Evolutionary conservation across 257 asterid species (phyloP), one percentile per base, ranked within the genome.

Genomic region (Nemophila menziesii): DNA sequence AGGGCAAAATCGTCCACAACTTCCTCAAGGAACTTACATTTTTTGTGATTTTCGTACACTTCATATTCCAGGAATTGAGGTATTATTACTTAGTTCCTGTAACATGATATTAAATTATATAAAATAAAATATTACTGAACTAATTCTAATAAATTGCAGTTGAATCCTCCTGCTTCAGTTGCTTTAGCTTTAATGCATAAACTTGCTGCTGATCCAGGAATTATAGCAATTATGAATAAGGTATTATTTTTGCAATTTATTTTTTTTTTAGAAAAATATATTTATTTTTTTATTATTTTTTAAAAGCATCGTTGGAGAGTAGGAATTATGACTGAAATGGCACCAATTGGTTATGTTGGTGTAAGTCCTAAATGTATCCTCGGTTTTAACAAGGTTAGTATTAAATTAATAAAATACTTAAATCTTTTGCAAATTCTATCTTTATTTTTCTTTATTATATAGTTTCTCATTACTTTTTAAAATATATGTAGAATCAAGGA

Each of bases 151-250:
- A 48, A 37, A 41, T 46, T 59, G 56, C 82, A 89, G 98, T 68
- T 89, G 70, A 63, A 64, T 38, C 95, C 98, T 67, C 90, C 98
- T 51, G 70, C 90, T 44, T 72, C 79, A 2, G 73, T 72, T 67
- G 94, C 98, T 46, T 60, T 89, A 57, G 78, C 66, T 43, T 63
- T 80, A 72, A 69, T 89, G 75, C 98, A 84, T 63, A 89, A 57
- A 71, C 93, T 89, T 69, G 95, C 98, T 73, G 75, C 94, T 15
- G 98, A 89, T 67, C 93, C 78, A 14, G 98, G 98, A 64, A 80
- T 89, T 54, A 82, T 80, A 45, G 93, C 98, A 16, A 74, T 89
- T 45, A 89, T 89, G 95, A 78, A 81, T 64, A 78, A 84, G 97
- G 97, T 89, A 66, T 16, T 33, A n/a, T 14, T 39, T 39, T 19